Percentiles rank a stretch among this genome's conserved stretches.
phyloP scores from a whole-genome alignment of 176 grass and related monocot genomes.

The Luzula sylvatica region DNA sequence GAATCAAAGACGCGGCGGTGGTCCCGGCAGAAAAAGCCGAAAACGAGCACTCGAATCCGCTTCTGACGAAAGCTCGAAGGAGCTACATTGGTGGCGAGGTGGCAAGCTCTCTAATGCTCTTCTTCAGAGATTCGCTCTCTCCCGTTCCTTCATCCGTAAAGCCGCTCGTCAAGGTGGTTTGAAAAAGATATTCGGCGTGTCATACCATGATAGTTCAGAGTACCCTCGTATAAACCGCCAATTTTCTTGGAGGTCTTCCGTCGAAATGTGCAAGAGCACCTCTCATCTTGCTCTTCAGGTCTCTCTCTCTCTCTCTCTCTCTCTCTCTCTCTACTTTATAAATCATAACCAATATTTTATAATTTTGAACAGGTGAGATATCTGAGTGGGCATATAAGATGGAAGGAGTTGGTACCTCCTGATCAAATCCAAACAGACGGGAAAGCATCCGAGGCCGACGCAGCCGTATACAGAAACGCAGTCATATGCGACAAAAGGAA shows the following conservation, averaged over 20 bases:
- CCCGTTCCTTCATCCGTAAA: slow-evolving; percentile 38
- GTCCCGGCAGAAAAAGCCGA: slow-evolving; percentile 51
- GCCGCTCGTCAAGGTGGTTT: slow-evolving; percentile 95
- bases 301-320: slow-evolving; percentile 7
- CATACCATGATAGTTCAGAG: slow-evolving; percentile 65
- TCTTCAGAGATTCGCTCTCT: slow-evolving; percentile 57
- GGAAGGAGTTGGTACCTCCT: slow-evolving; percentile 77
- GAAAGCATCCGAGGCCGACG: slow-evolving; percentile 52
- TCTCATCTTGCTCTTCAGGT: slow-evolving; percentile 93
- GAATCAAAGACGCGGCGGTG: slow-evolving; percentile 59
- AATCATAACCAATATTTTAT: slow-evolving; percentile 3
- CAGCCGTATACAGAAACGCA: slow-evolving; percentile 78
- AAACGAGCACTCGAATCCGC: slow-evolving; percentile 51
- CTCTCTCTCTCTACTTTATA: slow-evolving; percentile 3
- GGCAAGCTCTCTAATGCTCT: slow-evolving; percentile 69
- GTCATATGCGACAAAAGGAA: slow-evolving; percentile 73
- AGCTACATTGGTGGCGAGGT: slow-evolving; percentile 68
- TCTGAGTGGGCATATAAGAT: slow-evolving; percentile 86
- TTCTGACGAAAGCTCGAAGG: slow-evolving; percentile 74
- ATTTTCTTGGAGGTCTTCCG: slow-evolving; percentile 79
- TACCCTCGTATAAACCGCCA: slow-evolving; percentile 69
- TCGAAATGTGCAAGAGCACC: slow-evolving; percentile 53
- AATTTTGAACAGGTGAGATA: slow-evolving; percentile 75
- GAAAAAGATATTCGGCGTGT: slow-evolving; percentile 53
- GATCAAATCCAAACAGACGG: slow-evolving; percentile 63